Evolutionary conservation across 805 yeast genomes (phyloP), one percentile per base, ranked within the genome.

Genomic region (Metschnikowia corniflorae): DNA sequence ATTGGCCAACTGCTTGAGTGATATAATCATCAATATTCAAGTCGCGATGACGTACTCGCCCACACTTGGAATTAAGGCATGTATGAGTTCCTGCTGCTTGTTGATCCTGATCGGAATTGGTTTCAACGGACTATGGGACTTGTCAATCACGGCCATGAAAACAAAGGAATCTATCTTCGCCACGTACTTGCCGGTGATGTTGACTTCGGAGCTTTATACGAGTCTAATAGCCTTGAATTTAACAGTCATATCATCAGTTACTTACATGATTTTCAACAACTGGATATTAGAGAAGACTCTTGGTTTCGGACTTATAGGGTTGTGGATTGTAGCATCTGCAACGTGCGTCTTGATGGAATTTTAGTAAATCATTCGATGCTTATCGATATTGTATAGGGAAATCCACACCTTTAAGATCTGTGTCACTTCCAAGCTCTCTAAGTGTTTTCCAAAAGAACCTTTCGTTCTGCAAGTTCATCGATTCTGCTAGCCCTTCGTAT

Each of bases 31-130:
- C n/a, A 73, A 75, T 43, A 49, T 65, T 2, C 70, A 78, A 7
- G 53, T 75, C 10, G 67, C 76, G 6, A 47, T 67, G 7, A 67
- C 67, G 8, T 43, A 58, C 12, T 50, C 57, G 30, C 63, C 70
- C 2, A 44, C 57, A 6, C 49, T 62, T 12, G 80, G 79, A 0
- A 52, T 75, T 7, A 71, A 70, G 44, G 68, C 80, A 1, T 74
- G 80, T 44, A 60, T 75, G 39, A 80, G 81, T 1, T 70, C 80
- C 1, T 78, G 79, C 0, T 53, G 75, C 10, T 48, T 75, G 10
- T 61, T 71, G 28, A 65, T 72, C 7, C 53, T 75, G 41, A 51
- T 74, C 14, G 81, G 80, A 2, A 59, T 75, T 15, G 81, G 81
- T 0, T 48, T 67, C 10, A 73, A 73, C 49, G 70, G 76, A 2